A percentile compares a stretch with the other conserved stretches of the same genome.
Evolutionary conservation across 2,329 filamentous ascomycete genomes (phyloP).

Genomic region (Aspergillus pseudoterreus): DNA sequence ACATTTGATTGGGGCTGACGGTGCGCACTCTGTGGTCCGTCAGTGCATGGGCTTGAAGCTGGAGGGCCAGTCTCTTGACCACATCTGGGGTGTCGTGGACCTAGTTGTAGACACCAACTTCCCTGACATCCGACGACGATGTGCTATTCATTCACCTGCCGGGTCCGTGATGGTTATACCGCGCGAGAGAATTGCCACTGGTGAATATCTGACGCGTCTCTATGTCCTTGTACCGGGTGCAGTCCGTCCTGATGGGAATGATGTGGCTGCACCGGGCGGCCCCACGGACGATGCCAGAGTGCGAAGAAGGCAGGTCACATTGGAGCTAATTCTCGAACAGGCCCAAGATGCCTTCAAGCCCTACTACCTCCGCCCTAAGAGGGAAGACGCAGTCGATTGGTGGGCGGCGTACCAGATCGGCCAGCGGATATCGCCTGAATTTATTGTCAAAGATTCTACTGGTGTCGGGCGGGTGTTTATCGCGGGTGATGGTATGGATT

Average conservation of each 20-base stretch:
- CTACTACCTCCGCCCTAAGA: slow-evolving; percentile 59
- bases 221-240: slow-evolving; percentile 46
- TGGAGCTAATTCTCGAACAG: slow-evolving; percentile 59
- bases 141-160: slow-evolving; percentile 67
- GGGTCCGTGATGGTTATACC: slow-evolving; percentile 78
- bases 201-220: slow-evolving; percentile 69
- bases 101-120: slow-evolving; percentile 68
- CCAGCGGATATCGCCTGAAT: slow-evolving; percentile 53
- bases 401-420: slow-evolving; percentile 74
- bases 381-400: slow-evolving; percentile 61
- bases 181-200: slow-evolving; percentile 56
- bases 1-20: slow-evolving; percentile 68
- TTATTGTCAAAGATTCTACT: slow-evolving; percentile 57
- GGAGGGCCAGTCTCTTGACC: slow-evolving; percentile 64
- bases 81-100: slow-evolving; percentile 75
- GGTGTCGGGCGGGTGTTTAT: slow-evolving; percentile 68
- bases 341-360: slow-evolving; percentile 64
- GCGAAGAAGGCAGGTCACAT: slow-evolving; percentile 59
- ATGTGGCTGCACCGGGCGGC: slow-evolving; percentile 24
- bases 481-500: slow-evolving; percentile 55
- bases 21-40: slow-evolving; percentile 63
- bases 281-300: slow-evolving; percentile 53
- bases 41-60: slow-evolving; percentile 49
- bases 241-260: slow-evolving; percentile 21
- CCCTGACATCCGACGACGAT: slow-evolving; percentile 75